A percentile compares a stretch with the other conserved stretches of the same genome.
These are phyloP conservation scores for Flaveria bidentis DNA, from an alignment of 129 eudicot genomes.

Conservation along the genomic window DNA sequence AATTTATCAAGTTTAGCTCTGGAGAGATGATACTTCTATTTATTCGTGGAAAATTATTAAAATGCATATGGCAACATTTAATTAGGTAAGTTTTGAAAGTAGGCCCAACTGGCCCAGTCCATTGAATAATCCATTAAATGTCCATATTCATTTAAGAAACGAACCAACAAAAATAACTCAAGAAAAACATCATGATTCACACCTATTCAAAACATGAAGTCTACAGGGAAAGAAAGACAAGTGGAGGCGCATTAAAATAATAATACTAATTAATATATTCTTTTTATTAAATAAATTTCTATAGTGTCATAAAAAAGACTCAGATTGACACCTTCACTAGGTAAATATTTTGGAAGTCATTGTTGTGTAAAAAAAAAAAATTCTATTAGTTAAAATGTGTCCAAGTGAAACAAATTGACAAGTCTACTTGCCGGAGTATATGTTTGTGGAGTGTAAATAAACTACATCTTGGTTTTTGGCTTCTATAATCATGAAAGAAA, in stretches of 20 bases:
- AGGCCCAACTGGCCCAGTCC: slow-evolving; percentile 40
- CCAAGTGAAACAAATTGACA: background rate
- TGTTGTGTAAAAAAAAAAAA: no score
- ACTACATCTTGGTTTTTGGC: background rate
- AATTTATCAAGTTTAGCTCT: background rate
- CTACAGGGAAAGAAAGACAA: background rate
- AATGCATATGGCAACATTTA: no score
- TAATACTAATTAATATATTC: background rate
- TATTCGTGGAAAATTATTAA: background rate
- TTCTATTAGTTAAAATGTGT: background rate
- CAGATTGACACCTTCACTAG: background rate
- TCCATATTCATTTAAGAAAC: slow-evolving; percentile 24
- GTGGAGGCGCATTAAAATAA: slow-evolving; percentile 14
- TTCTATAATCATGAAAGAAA: background rate
- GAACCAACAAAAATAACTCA: slow-evolving; percentile 19
- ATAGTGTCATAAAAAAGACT: no score
- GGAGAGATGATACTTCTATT: background rate
- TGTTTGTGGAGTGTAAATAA: background rate
- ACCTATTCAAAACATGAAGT: slow-evolving; percentile 18
- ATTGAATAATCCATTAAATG: slow-evolving; percentile 27
- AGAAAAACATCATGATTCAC: slow-evolving; percentile 31
- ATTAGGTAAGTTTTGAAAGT: background rate
- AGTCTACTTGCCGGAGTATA: background rate
- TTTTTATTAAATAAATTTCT: no score
- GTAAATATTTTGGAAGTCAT: no score